Conservation (phyloP, 78 protist genomes). For the Polysphondylium violaceum region DNA sequence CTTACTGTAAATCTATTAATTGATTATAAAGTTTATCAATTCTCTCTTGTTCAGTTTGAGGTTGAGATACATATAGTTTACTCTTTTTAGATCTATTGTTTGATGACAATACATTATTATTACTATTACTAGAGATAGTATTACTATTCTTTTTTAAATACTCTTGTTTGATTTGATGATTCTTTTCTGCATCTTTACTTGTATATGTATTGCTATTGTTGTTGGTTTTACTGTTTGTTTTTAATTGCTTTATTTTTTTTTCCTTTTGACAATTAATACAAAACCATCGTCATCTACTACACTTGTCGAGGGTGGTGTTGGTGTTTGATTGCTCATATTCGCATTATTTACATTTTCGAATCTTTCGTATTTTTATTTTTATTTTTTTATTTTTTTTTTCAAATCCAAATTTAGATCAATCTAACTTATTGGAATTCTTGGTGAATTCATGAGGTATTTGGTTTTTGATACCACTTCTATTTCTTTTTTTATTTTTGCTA, state of each 20-base stretch:
- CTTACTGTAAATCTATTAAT: not conserved
- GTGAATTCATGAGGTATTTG: too few relatives aligned
- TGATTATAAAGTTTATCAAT: not conserved
- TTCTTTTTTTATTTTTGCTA: too few relatives aligned
- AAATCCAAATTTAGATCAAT: too few relatives aligned
- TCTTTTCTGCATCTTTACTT: not conserved
- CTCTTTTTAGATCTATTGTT: slow-evolving; percentile 9
- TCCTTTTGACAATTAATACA: slow-evolving; percentile 44
- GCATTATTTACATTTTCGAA: too few relatives aligned
- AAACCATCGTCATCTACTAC: slow-evolving; percentile 66
- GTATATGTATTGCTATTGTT: not conserved
- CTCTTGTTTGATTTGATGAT: slow-evolving; percentile 3
- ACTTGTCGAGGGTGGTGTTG: too few relatives aligned
- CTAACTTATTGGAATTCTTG: too few relatives aligned
- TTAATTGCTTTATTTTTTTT: slow-evolving; percentile 35
- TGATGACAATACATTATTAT: not conserved
- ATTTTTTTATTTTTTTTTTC: too few relatives aligned
- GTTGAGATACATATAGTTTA: slow-evolving; percentile 11
- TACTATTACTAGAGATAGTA: not conserved
- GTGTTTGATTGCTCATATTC: too few relatives aligned
- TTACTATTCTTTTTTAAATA: not conserved
- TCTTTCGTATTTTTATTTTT: too few relatives aligned
- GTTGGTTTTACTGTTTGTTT: slow-evolving; percentile 42
- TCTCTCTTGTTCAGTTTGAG: slow-evolving; percentile 28
- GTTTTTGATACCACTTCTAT: too few relatives aligned